Base-by-base conservation (phyloP, 768 basidiomycete genomes). In the Dioszegia crocea region DNA sequence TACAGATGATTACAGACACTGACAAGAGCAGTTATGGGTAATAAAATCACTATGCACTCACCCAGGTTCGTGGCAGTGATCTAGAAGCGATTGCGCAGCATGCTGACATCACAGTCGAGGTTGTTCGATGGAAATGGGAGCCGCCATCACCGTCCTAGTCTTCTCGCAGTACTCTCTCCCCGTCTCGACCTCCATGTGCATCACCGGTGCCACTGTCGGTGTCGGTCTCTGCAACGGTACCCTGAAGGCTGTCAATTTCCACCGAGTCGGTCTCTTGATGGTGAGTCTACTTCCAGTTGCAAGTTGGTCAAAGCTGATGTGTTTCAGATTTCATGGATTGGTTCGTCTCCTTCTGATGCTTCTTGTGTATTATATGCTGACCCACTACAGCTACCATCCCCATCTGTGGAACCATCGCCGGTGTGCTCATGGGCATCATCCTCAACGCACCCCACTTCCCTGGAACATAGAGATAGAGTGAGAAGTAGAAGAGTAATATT, bases 101-200 rank as follows among this genome's bases (percentile, higher is more conserved):
- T 26, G 24, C 45, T 46, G 45, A 46, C 26, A 23, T 46, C 9
- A 17, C 26, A 48, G 49, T 17, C 77, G 80, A 44, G 80, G 80
- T 4, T 78, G 75, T 64, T 74, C 77, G 9, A 81, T 81, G 80
- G 80, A 80, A 61, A 67, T 81, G 56, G 79, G 78, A 14, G 77
- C 79, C 11, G 70, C 79, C 41, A 76, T 80, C 63, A 80, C 80
- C 27, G 79, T 81, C 57, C 71, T 81, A 41, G 69, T 80, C 53
- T 79, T 79, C 31, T 79, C 78, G 12, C 78, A 77, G 44, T 78
- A 56, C 65, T 66, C 70, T 44, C 65, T 71, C 21, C 70, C 70
- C 51, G 70, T 71, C 48, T 71, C 70, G 16, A 71, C 70, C 11
- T 71, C 70, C 12, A 71, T 71, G 70, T 71, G 70, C 48, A 71